Percentiles rank a stretch among this genome's conserved stretches.
Evolutionary conservation across 768 basidiomycete species (phyloP).

Genomic region (Dacryopinax spathularia): DNA sequence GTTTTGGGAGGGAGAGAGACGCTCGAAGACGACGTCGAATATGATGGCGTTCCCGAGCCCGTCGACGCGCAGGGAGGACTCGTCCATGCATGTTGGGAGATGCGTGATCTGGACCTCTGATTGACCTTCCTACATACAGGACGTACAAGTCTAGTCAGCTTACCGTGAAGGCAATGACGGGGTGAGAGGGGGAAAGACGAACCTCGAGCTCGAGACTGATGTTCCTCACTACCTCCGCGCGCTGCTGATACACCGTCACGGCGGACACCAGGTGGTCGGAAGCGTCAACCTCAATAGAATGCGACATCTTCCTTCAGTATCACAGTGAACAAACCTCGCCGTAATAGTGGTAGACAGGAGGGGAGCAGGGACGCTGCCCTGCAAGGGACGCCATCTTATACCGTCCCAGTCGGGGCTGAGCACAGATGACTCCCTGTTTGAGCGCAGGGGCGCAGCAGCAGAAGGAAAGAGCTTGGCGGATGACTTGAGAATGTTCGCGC

Average conservation of each 20-base stretch:
- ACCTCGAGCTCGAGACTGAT: conserved; percentile 10
- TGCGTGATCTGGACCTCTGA: conserved; percentile 38
- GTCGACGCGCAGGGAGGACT: conserved; percentile 39
- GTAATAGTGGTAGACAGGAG: too few species aligned
- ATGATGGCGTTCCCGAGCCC: conserved; percentile 34
- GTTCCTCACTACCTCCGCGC: conserved; percentile 7
- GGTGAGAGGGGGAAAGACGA: not conserved
- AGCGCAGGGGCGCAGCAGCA: too few species aligned
- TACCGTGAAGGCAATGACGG: not conserved
- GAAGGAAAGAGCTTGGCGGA: too few species aligned
- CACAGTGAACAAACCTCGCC: too few species aligned
- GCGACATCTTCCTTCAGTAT: too few species aligned
- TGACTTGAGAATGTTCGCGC: too few species aligned
- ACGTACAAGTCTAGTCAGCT: too few species aligned
- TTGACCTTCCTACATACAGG: conserved; percentile 37
- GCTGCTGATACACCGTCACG: conserved; percentile 7
- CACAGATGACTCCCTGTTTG: too few species aligned
- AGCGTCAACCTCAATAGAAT: conserved; percentile 10
- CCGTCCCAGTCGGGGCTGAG: too few species aligned
- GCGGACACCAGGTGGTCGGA: conserved; percentile 6
- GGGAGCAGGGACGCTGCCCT: too few species aligned
- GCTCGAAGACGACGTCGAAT: conserved; percentile 38
- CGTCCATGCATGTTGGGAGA: conserved; percentile 39
- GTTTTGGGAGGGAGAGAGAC: not conserved
- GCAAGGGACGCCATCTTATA: too few species aligned